A percentile compares a stretch with the other conserved stretches of the same genome.
Evolutionary conservation across 106 monocot genomes (phyloP).

Genomic region (Dactylorhiza incarnata): DNA sequence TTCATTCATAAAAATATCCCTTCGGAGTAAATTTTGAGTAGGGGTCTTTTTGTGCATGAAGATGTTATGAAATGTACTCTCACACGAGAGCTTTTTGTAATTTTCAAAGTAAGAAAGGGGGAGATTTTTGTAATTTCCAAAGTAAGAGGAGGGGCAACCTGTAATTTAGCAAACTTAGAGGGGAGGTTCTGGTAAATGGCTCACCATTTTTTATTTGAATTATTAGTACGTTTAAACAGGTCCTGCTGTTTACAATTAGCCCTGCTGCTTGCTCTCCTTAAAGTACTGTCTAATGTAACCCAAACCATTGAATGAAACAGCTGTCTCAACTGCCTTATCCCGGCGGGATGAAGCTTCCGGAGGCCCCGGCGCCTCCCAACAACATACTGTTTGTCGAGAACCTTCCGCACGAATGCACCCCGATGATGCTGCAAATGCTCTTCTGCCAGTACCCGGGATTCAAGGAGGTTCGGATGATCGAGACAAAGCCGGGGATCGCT

Average conservation of each 20-base stretch:
- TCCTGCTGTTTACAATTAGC: not conserved
- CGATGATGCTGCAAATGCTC: slow-evolving; percentile 95
- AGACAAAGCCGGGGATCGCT: slow-evolving; percentile 89
- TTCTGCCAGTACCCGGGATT: slow-evolving; percentile 89
- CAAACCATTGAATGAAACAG: slow-evolving; percentile 18
- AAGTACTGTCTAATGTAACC: not conserved
- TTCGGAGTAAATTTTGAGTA: too few relatives aligned
- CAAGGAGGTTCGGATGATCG: slow-evolving; percentile 93
- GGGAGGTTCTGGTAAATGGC: too few relatives aligned
- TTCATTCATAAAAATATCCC: too few relatives aligned
- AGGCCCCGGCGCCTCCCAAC: slow-evolving; percentile 68
- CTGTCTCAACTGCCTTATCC: slow-evolving; percentile 60
- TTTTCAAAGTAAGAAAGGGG: too few relatives aligned
- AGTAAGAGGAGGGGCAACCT: too few relatives aligned
- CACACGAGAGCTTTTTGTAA: too few relatives aligned
- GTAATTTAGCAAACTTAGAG: too few relatives aligned
- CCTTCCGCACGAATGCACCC: slow-evolving; percentile 77
- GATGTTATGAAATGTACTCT: too few relatives aligned
- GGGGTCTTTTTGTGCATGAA: too few relatives aligned
- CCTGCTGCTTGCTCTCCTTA: not conserved
- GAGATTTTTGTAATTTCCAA: too few relatives aligned
- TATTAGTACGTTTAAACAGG: not conserved
- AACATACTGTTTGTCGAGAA: slow-evolving; percentile 90
- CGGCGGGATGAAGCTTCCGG: slow-evolving; percentile 55
- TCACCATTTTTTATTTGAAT: not conserved